Conservation (phyloP, 805 yeast species). For the Wickerhamia fluorescens region DNA sequence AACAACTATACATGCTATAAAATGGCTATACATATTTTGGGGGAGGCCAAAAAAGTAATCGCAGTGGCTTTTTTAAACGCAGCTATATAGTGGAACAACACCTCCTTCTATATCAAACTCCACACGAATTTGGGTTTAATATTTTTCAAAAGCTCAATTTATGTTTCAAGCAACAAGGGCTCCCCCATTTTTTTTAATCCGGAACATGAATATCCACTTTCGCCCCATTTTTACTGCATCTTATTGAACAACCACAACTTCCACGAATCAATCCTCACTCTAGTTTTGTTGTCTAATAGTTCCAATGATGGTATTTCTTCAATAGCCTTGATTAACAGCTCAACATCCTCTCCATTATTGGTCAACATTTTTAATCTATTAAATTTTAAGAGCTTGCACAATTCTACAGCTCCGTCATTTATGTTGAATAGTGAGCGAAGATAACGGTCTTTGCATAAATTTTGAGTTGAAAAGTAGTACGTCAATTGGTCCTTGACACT, state of each 20-base stretch:
- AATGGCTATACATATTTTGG: too few relatives aligned
- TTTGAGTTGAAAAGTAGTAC: conserved; percentile 17
- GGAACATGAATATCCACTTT: too few relatives aligned
- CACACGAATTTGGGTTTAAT: too few relatives aligned
- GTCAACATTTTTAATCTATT: conserved; percentile 11
- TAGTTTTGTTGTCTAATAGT: conserved; percentile 6
- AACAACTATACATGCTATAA: too few relatives aligned
- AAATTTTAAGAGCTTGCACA: conserved; percentile 11
- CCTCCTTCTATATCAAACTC: too few relatives aligned
- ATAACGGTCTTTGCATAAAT: conserved; percentile 15
- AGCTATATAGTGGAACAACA: too few relatives aligned
- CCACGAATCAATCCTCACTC: conserved; percentile 13
- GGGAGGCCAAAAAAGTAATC: too few relatives aligned
- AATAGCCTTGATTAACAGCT: conserved; percentile 7
- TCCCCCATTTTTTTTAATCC: too few relatives aligned
- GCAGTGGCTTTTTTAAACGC: too few relatives aligned
- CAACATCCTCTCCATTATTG: conserved; percentile 7
- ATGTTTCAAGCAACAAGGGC: too few relatives aligned
- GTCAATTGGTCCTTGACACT: conserved; percentile 9
- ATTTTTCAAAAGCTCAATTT: too few relatives aligned
- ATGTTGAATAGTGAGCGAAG: conserved; percentile 12
- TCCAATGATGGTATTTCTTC: conserved; percentile 6
- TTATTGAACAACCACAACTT: conserved; percentile 8
- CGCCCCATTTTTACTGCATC: too few relatives aligned
- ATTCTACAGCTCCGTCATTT: conserved; percentile 10